These are phyloP conservation scores for Penicillium diatomitis DNA, from an alignment of 495 filamentous ascomycete genomes.

Conservation along the genomic window DNA sequence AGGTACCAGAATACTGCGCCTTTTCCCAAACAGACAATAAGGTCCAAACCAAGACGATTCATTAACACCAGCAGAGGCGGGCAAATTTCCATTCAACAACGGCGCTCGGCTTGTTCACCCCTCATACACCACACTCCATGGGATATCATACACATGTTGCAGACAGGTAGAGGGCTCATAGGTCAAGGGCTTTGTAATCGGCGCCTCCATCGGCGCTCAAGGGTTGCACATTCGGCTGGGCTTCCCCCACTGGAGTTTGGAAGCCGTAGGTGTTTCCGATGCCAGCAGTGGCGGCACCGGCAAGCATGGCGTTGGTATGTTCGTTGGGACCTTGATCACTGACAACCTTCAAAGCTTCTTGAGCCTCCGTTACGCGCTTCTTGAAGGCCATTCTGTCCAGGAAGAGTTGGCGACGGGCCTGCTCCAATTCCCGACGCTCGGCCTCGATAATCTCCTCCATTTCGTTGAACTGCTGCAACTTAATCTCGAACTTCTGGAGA, in stretches of 20 bases:
- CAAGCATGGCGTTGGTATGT: conserved; percentile 45
- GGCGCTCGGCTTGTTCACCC: not conserved
- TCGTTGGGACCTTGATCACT: conserved; percentile 46
- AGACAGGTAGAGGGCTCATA: conserved; percentile 21
- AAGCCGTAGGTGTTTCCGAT: conserved; percentile 54
- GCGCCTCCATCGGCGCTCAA: conserved; percentile 52
- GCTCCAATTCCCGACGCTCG: conserved; percentile 85
- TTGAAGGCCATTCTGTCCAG: conserved; percentile 84
- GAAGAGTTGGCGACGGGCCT: conserved; percentile 85
- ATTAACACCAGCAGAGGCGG: conserved; percentile 15
- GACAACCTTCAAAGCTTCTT: conserved; percentile 63
- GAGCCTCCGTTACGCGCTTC: conserved; percentile 70
- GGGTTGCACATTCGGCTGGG: conserved; percentile 48
- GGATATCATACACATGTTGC: conserved; percentile 22
- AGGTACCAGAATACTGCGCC: conserved; percentile 17
- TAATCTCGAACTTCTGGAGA: conserved; percentile 73
- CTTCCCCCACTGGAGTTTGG: conserved; percentile 34
- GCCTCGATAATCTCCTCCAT: conserved; percentile 86
- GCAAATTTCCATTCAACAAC: not conserved
- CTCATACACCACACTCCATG: conserved; percentile 7
- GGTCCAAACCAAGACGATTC: conserved; percentile 14
- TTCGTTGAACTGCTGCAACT: conserved; percentile 88
- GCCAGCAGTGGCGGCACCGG: conserved; percentile 34
- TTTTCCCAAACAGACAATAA: conserved; percentile 21
- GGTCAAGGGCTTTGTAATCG: conserved; percentile 40